phyloP scores from a whole-genome alignment of 768 basidiomycete species.

The Pulveroboletus sp. region DNA sequence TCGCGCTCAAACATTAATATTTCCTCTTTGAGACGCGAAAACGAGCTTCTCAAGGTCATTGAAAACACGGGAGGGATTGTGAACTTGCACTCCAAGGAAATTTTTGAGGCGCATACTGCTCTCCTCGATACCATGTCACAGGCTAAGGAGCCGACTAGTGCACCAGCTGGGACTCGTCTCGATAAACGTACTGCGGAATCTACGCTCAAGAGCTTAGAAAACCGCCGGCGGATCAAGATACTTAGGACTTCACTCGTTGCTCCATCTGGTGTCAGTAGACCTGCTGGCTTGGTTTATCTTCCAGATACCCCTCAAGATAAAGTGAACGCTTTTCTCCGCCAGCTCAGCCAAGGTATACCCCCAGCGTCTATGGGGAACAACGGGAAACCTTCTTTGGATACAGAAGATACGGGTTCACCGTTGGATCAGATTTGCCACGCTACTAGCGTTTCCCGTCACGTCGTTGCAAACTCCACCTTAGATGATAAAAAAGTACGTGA shows the following conservation, averaged over 20 bases:
- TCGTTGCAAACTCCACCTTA: slow-evolving; percentile 35
- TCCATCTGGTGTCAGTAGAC: slow-evolving; percentile 53
- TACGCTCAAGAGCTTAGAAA: slow-evolving; percentile 58
- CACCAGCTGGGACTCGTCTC: slow-evolving; percentile 58
- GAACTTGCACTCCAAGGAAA: slow-evolving; percentile 62
- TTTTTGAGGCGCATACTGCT: slow-evolving; percentile 60
- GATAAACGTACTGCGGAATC: slow-evolving; percentile 69
- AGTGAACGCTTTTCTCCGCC: slow-evolving; percentile 54
- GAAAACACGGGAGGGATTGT: slow-evolving; percentile 62
- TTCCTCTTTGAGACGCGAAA: slow-evolving; percentile 74
- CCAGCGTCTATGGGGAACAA: slow-evolving; percentile 29
- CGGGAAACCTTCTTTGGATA: slow-evolving; percentile 45
- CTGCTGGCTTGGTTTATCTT: slow-evolving; percentile 61
- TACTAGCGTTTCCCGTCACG: slow-evolving; percentile 50
- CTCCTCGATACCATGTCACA: slow-evolving; percentile 54
- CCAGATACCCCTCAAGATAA: slow-evolving; percentile 49
- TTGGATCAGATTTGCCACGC: slow-evolving; percentile 37
- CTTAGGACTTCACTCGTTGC: slow-evolving; percentile 61
- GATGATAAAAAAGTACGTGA: slow-evolving; percentile 39
- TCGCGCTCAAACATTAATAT: slow-evolving; percentile 53
- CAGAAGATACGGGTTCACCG: slow-evolving; percentile 36
- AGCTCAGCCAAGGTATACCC: slow-evolving; percentile 39
- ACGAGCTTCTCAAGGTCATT: slow-evolving; percentile 68
- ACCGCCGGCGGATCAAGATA: slow-evolving; percentile 62
- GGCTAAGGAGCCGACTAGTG: slow-evolving; percentile 66